Evolutionary conservation across 2,329 filamentous ascomycete species (phyloP).

Genomic region (Apiospora rasikravindrae): DNA sequence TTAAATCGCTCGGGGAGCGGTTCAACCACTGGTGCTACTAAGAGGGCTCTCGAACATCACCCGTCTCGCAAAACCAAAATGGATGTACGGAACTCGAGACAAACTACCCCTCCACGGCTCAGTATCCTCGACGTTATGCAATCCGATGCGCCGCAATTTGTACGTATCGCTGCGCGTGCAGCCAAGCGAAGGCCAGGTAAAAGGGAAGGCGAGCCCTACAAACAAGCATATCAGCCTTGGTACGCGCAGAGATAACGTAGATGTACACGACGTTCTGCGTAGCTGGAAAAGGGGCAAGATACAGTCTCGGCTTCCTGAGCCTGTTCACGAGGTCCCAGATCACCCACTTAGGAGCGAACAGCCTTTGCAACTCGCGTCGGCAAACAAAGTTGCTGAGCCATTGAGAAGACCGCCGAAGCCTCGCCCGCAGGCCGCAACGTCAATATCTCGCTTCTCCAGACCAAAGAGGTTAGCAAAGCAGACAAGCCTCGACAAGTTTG

Average conservation of each 20-base stretch:
- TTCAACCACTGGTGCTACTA: conserved; percentile 18
- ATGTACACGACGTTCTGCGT: conserved; percentile 57
- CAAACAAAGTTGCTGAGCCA: conserved; percentile 25
- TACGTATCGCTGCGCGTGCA: conserved; percentile 66
- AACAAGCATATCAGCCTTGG: conserved; percentile 65
- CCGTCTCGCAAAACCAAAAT: conserved; percentile 19
- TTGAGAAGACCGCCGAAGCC: conserved; percentile 22
- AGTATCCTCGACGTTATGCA: conserved; percentile 67
- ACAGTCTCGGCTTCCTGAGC: conserved; percentile 45
- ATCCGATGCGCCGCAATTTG: conserved; percentile 58
- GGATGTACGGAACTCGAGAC: conserved; percentile 21
- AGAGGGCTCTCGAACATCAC: conserved; percentile 17
- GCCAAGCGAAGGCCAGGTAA: conserved; percentile 51
- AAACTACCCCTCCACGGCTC: conserved; percentile 49
- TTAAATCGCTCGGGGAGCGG: conserved; percentile 30
- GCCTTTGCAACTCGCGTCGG: conserved; percentile 34
- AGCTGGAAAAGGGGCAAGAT: conserved; percentile 63
- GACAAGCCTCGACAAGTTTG: conserved; percentile 38
- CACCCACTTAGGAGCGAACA: not conserved
- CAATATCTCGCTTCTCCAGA: conserved; percentile 34
- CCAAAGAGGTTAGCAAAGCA: conserved; percentile 37
- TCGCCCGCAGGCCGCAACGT: conserved; percentile 3
- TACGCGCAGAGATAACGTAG: conserved; percentile 64
- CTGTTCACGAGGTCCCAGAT: conserved; percentile 32
- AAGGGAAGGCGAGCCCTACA: conserved; percentile 60